Evolutionary conservation across 768 basidiomycete genomes (phyloP).

Genomic region (Antrodiella citrinella): DNA sequence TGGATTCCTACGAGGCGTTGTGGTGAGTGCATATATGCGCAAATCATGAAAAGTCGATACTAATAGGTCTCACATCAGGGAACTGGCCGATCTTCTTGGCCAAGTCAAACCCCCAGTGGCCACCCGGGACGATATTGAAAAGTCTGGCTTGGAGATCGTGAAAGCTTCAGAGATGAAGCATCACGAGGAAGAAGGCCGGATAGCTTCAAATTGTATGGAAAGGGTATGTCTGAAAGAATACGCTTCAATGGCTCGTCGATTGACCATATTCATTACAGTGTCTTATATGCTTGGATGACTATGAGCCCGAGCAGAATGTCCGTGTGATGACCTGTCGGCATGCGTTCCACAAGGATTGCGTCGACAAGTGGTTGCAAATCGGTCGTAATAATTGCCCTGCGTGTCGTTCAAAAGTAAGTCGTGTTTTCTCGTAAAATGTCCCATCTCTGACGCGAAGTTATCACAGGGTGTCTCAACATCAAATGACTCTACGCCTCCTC

Average conservation of each 20-base stretch:
- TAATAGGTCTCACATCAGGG: constrained; percentile 32
- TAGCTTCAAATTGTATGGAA: constrained; percentile 75
- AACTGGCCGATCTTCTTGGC: constrained; percentile 77
- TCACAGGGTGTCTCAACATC: constrained; percentile 5
- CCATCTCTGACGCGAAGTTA: neutral
- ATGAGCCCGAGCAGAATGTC: constrained; percentile 67
- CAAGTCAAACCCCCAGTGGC: constrained; percentile 79
- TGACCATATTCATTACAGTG: constrained; percentile 36
- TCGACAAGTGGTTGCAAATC: constrained; percentile 75
- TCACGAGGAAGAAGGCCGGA: constrained; percentile 52
- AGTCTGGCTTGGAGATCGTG: constrained; percentile 73
- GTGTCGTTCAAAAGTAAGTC: constrained; percentile 66
- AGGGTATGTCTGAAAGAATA: constrained; percentile 39
- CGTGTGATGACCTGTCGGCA: constrained; percentile 80
- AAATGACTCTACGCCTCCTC: neutral
- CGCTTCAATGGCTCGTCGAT: neutral
- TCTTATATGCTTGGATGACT: constrained; percentile 84
- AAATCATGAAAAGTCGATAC: neutral
- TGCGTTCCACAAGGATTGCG: constrained; percentile 83
- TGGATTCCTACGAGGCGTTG: constrained; percentile 76
- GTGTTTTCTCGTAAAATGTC: neutral
- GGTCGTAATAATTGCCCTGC: constrained; percentile 91
- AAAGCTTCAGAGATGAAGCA: constrained; percentile 32
- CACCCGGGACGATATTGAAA: constrained; percentile 77
- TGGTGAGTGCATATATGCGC: constrained; percentile 36